A percentile compares a stretch with the other conserved stretches of the same genome.
These are phyloP conservation scores for Fusarium coffeatum DNA, from an alignment of 2,329 filamentous ascomycete species.

Conservation along the genomic window DNA sequence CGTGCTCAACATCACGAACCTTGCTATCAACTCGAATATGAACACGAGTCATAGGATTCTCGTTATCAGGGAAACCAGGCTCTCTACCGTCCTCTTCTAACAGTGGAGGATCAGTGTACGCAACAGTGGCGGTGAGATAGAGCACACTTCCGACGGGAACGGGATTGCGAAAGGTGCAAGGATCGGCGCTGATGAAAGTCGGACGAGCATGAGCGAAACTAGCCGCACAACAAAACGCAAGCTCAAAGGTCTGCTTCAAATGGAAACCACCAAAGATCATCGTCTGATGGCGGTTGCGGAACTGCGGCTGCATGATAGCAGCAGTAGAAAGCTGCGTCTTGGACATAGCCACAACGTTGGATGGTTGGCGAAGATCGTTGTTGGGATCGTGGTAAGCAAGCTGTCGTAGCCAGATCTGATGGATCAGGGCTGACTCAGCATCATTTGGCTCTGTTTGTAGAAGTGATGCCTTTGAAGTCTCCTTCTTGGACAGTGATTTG, in stretches of 20 bases:
- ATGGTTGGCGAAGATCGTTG: constrained; percentile 41
- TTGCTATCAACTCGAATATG: constrained; percentile 49
- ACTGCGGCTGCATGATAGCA: constrained; percentile 49
- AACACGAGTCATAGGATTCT: constrained; percentile 45
- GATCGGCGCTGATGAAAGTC: constrained; percentile 48
- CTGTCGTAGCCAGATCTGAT: constrained; percentile 48
- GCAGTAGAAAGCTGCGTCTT: constrained; percentile 46
- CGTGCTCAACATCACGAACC: constrained; percentile 49
- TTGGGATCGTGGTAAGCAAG: constrained; percentile 48
- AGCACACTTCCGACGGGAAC: constrained; percentile 48
- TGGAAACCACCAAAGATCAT: constrained; percentile 51
- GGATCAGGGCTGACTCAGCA: constrained; percentile 46
- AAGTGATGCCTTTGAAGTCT: constrained; percentile 39
- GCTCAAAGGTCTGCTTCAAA: constrained; percentile 49
- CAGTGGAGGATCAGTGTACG: constrained; percentile 48
- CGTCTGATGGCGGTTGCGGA: constrained; percentile 47
- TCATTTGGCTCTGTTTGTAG: constrained; percentile 47
- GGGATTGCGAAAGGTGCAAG: constrained; percentile 48
- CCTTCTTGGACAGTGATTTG: constrained; percentile 45
- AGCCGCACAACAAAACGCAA: constrained; percentile 49
- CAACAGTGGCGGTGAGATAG: constrained; percentile 47
- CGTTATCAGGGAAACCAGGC: constrained; percentile 33
- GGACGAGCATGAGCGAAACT: constrained; percentile 49
- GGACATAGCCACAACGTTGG: constrained; percentile 46
- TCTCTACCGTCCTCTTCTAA: constrained; percentile 47